Evolutionary conservation across 2,329 filamentous ascomycete species (phyloP), one percentile per base, ranked within the genome.

Genomic region (Ceratocystis eucalypticola): DNA sequence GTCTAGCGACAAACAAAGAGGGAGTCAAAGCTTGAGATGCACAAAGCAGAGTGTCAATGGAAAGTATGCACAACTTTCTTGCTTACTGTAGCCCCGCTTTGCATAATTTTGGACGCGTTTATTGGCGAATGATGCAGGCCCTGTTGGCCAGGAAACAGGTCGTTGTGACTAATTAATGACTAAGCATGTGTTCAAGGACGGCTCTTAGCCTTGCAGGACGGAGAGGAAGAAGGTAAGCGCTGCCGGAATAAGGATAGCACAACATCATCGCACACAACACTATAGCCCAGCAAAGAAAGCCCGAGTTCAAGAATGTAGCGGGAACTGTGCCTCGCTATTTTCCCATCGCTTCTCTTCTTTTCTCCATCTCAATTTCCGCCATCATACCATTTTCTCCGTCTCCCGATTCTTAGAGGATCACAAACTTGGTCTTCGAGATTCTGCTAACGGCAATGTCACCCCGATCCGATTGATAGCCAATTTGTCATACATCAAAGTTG

Each of bases 81-180:
- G 30, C 44, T 44, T 4, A 45, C 48, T 28, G 7, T 7, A 10
- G 63, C 37, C 30, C 50, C 55, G 28, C 55, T 59, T 59, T 59
- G 55, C 55, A 59, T 25, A 59, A 46, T 12, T 65, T 20, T 17
- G 33, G 48, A 55, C 50, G 63, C 50, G 46, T 41, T 65, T 48
- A 65, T 65, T 65, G 63, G 63, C 30, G 45, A 17, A 6, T 22
- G 5, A 17, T 15, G 12, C 7, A 41, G n/a, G 17, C 20, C 1
- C 6, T 3, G 63, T 55, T 65, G 46, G n/a, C 63, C 8, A 30
- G 63, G 63, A 55, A 65, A 65, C 63, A 45, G 15, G 7, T 1
- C 25, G 2, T 0, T 1, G 4, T 59, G 55, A 53, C n/a, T n/a
- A 22, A 22, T 10, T 0, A 0, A 20, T 53, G 48, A 59, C 25